Conservation (phyloP, 148 eudicot genomes). For the Fagopyrum homotropicum region DNA sequence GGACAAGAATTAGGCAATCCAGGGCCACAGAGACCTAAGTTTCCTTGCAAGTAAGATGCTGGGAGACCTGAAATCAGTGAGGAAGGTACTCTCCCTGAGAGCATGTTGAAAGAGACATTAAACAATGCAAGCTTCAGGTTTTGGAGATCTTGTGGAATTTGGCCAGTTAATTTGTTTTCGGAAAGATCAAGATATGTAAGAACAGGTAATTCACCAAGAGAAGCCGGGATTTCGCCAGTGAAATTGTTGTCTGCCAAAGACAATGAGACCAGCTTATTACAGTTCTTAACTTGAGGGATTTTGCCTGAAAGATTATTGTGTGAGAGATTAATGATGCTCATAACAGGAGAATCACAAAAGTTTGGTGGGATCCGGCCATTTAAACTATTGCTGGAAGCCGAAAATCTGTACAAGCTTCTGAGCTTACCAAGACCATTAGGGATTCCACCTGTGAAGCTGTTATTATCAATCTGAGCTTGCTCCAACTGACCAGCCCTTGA, state of each 20-base stretch:
- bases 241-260: constrained; percentile 67
- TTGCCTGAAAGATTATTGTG: constrained; percentile 54
- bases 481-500: constrained; percentile 59
- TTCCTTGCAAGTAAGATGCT: constrained; percentile 80
- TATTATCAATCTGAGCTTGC: constrained; percentile 95
- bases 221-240: constrained; percentile 58
- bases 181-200: constrained; percentile 90
- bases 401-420: constrained; percentile 66
- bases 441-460: constrained; percentile 56
- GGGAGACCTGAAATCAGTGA: constrained; percentile 65
- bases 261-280: constrained; percentile 64
- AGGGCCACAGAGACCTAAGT: constrained; percentile 62
- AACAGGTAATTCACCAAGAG: constrained; percentile 71
- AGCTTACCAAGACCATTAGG: constrained; percentile 72
- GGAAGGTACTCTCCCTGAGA: constrained; percentile 63
- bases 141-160: constrained; percentile 66
- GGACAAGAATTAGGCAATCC: constrained; percentile 58
- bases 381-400: constrained; percentile 72
- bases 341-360: constrained; percentile 84
- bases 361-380: constrained; percentile 66
- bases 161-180: constrained; percentile 67
- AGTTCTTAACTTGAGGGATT: constrained; percentile 60
- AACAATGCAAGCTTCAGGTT: constrained; percentile 82
- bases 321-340: constrained; percentile 82
- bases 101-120: constrained; percentile 66